Base-by-base conservation (phyloP, 208 protist species). In the Tritrichomonas foetus region DNA sequence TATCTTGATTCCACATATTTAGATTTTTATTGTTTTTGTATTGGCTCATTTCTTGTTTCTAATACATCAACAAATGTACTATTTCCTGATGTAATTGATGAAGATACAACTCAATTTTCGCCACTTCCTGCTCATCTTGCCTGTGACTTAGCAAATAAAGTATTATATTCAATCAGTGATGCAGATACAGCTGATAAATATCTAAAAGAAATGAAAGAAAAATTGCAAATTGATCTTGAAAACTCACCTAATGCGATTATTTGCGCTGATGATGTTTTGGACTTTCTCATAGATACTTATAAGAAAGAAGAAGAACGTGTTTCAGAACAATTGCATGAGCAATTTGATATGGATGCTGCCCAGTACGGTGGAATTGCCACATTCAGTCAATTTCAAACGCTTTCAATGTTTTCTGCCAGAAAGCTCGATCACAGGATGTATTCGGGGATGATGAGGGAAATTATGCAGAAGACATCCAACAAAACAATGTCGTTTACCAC, bases 1-100 rank as follows among this genome's bases (percentile, higher is more conserved):
- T 89, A 89, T 50, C 25, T 44, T 27, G 78, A 89, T 30, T 27
- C 14, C 9, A 36, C 41, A 13, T 61, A 89, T 57, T 27, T 89
- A 16, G 78, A 89, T 30, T 89, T 57, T 50, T 89, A 89, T 57
- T 89, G 78, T 36, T 89, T 55, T 39, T 89, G 78, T 57, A n/a
- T 89, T 39, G 78, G 47, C 11, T 89, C 41, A 14, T 89, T 89
- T 36, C 25, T 57, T 27, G 9, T 30, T 53, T 53, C 78, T 22
- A 89, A 89, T 30, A 20, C 78, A 39, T 8, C 13, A 30, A 14
- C 20, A 41, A 36, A 27, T 89, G 2, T 20, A 5, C 27, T 89
- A 22, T 89, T 89, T n/a, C 33, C n/a, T 11, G 78, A 89, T 57
- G 47, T 47, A 0, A 30, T 89, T 36, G 3, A 53, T 33, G 13